These are phyloP conservation scores for Globisporangium iwayamae DNA, from an alignment of 352 stramenopile genomes.

Conservation along the genomic window DNA sequence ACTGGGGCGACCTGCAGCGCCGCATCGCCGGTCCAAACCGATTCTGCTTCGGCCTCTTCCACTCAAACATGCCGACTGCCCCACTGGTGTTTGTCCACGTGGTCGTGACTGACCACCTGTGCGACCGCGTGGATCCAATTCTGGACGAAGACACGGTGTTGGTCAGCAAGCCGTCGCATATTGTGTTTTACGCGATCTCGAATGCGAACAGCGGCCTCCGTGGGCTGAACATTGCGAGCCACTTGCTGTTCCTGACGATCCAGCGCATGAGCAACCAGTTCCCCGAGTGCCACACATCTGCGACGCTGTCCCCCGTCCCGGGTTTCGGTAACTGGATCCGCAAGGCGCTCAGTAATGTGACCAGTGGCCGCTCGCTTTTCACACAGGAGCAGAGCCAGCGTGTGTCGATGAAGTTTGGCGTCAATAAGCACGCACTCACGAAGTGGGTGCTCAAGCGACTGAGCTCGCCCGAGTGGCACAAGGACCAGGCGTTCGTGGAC, in stretches of 20 bases:
- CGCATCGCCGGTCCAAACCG: slow-evolving; percentile 61
- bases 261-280: slow-evolving; percentile 67
- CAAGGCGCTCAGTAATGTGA: slow-evolving; percentile 26
- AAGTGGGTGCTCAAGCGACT: slow-evolving; percentile 76
- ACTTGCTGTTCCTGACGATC: slow-evolving; percentile 83
- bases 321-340: slow-evolving; percentile 74
- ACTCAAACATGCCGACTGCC: slow-evolving; percentile 66
- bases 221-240: slow-evolving; percentile 77
- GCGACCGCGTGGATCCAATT: slow-evolving; percentile 57
- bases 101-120: slow-evolving; percentile 66
- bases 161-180: slow-evolving; percentile 52
- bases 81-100: slow-evolving; percentile 80
- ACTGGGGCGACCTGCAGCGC: slow-evolving; percentile 61
- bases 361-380: slow-evolving; percentile 40
- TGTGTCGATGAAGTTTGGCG: slow-evolving; percentile 55
- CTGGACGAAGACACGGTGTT: slow-evolving; percentile 46
- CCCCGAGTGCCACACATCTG: slow-evolving; percentile 56
- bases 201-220: slow-evolving; percentile 77
- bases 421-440: slow-evolving; percentile 43
- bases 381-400: slow-evolving; percentile 40
- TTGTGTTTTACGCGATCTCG: slow-evolving; percentile 86
- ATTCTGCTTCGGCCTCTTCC: slow-evolving; percentile 82
- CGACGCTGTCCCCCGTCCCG: slow-evolving; percentile 77
- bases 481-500: slow-evolving; percentile 41
- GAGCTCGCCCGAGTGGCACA: slow-evolving; percentile 41